Base-by-base conservation (phyloP, 441 rosid species). In the Adansonia rubrostipa region DNA sequence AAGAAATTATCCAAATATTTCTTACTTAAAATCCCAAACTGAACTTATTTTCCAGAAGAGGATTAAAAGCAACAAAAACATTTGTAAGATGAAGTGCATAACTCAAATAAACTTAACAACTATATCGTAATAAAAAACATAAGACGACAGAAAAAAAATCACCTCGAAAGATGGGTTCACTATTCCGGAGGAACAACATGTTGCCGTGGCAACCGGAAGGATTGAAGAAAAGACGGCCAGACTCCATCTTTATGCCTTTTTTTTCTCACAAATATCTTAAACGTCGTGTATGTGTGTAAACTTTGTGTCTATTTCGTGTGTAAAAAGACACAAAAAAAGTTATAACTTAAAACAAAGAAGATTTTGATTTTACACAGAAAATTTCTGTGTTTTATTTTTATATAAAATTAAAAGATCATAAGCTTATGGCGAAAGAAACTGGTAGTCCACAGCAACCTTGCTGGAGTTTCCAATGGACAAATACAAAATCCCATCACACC, bases 371-470 rank as follows among this genome's bases (percentile, higher is more conserved):
- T 60, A 60, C 64, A 60, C 65, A 60, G 65, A 60, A 9, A 11
- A 44, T 24, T 13, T 47, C 28, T 47, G 70, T 48, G 78, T 62
- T 42, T 63, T 47, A 17, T 11, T 57, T 57, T 33, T 19, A 19
- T 14, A 6, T 5, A 13, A 20, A 44, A 48, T 82, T 90, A 93
- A 84, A 96, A 93, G 79, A 92, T 87, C 91, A 91, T 90, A 77
- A 89, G 87, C 97, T 96, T 96, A 84, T 96, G 99, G 79, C 99
- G 99, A 71, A 96, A 96, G 90, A 96, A 96, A 86, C 99, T 96
- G 0, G 99, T 93, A 54, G 89, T 93, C 99, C 99, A 96, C 36
- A 96, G 87, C 79, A 93, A 80, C 93, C 98, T 96, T 70, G 97
- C 93, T 77, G 99, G 97, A 61, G 91, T 87, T 74, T 87, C 95